These are phyloP conservation scores for Chaetomium cochliodes DNA, from an alignment of 495 filamentous ascomycete species.

Conservation along the genomic window DNA sequence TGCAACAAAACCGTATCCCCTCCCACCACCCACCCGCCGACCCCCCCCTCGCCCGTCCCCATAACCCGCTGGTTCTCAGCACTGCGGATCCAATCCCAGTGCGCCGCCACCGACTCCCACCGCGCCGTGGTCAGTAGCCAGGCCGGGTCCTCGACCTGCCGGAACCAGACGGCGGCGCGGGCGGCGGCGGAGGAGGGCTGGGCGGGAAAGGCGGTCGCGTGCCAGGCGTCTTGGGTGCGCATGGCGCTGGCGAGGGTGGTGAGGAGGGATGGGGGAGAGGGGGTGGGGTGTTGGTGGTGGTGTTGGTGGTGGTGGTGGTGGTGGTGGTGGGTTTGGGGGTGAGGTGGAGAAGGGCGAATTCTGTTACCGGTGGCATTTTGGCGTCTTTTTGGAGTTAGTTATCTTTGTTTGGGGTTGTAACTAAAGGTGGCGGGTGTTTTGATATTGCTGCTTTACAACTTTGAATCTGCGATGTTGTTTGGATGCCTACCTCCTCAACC, in stretches of 20 bases:
- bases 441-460: neutral
- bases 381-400: neutral
- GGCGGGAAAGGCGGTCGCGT: conserved; percentile 35
- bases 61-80: conserved; percentile 35
- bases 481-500: neutral
- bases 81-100: conserved; percentile 50
- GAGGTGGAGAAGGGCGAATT: conserved; percentile 51
- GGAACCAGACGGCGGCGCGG: conserved; percentile 39
- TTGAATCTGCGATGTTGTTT: neutral
- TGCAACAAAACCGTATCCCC: conserved; percentile 40
- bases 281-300: too few relatives aligned
- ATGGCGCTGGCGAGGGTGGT: conserved; percentile 32
- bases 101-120: conserved; percentile 51
- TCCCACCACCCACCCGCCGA: conserved; percentile 24
- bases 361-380: conserved; percentile 51
- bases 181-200: conserved; percentile 23
- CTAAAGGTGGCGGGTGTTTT: neutral
- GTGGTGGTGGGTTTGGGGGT: conserved; percentile 13
- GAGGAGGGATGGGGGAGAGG: conserved; percentile 15
- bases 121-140: conserved; percentile 50
- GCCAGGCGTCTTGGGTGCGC: conserved; percentile 39
- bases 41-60: too few relatives aligned
- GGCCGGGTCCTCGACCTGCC: conserved; percentile 49
- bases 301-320: conserved; percentile 22
- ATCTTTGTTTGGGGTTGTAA: neutral